Conservation (phyloP, 768 basidiomycete species). For the Agrocybe chaxingu region DNA sequence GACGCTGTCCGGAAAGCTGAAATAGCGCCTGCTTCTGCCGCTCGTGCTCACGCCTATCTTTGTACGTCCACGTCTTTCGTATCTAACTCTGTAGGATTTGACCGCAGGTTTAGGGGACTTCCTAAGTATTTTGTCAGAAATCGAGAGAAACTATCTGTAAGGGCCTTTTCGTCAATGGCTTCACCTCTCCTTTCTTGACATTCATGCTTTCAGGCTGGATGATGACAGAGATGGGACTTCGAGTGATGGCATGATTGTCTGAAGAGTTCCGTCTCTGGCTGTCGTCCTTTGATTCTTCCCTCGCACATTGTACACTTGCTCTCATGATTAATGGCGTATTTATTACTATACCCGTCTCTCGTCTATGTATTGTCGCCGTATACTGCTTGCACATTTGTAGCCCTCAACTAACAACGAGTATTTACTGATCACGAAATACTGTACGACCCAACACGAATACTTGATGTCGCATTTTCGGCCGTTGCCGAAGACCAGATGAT, state of each 20-base stretch:
- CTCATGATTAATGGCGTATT: not conserved
- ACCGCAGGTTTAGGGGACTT: conserved; percentile 70
- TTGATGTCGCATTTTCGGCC: conserved; percentile 2
- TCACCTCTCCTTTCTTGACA: conserved; percentile 1
- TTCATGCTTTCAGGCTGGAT: conserved; percentile 45
- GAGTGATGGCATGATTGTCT: conserved; percentile 50
- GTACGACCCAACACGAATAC: not conserved
- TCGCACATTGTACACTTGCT: not conserved
- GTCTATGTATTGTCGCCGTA: conserved; percentile 8
- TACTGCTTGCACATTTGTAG: conserved; percentile 11
- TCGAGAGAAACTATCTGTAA: conserved; percentile 86
- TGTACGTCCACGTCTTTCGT: conserved; percentile 45
- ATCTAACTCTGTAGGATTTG: conserved; percentile 5
- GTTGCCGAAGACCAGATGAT: conserved; percentile 3
- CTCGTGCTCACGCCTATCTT: conserved; percentile 83
- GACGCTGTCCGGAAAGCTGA: conserved; percentile 82
- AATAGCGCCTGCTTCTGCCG: conserved; percentile 74
- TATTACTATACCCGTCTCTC: conserved; percentile 9
- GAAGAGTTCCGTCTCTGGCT: conserved; percentile 1
- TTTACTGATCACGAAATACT: conserved; percentile 6
- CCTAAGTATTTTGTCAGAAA: conserved; percentile 85
- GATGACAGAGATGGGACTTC: conserved; percentile 67
- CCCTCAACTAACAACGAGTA: conserved; percentile 3
- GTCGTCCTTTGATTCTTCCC: conserved; percentile 8
- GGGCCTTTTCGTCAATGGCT: conserved; percentile 22